phyloP scores from a whole-genome alignment of 495 filamentous ascomycete genomes.

The Sphaerosporella brunnea region DNA sequence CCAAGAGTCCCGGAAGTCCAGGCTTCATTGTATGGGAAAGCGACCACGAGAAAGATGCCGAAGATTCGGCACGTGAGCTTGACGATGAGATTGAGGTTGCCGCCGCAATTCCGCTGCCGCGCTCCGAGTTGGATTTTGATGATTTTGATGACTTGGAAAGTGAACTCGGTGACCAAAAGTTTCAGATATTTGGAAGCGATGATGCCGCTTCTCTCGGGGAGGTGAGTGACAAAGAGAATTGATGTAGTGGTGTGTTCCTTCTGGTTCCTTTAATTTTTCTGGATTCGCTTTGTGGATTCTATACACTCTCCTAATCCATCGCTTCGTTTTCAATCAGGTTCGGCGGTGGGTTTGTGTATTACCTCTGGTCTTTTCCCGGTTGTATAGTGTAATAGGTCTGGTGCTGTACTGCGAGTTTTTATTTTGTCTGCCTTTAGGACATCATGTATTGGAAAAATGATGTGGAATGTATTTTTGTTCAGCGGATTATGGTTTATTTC shows the following conservation, averaged over 20 bases:
- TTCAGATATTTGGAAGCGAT: background rate
- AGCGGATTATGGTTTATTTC: no score
- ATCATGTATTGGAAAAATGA: no score
- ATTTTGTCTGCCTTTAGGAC: background rate
- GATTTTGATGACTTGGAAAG: no score
- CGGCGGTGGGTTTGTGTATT: no score
- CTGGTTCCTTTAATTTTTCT: no score
- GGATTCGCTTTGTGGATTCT: no score
- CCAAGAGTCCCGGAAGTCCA: slow-evolving; percentile 4
- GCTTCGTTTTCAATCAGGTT: no score
- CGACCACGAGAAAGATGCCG: slow-evolving; percentile 7
- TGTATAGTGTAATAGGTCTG: no score
- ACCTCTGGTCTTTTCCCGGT: no score
- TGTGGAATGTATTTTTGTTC: no score
- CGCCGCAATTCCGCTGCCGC: slow-evolving; percentile 1
- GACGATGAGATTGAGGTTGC: background rate
- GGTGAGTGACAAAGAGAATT: background rate
- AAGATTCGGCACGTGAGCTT: background rate
- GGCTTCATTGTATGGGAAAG: slow-evolving; percentile 13
- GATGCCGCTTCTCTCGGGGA: background rate
- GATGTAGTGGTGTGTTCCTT: no score
- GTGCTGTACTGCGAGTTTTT: background rate
- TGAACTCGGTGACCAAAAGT: background rate
- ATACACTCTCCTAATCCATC: no score
- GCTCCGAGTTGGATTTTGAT: background rate